Conservation (phyloP, 371 early-diverging fungal genomes). For the Mycotypha africana region DNA sequence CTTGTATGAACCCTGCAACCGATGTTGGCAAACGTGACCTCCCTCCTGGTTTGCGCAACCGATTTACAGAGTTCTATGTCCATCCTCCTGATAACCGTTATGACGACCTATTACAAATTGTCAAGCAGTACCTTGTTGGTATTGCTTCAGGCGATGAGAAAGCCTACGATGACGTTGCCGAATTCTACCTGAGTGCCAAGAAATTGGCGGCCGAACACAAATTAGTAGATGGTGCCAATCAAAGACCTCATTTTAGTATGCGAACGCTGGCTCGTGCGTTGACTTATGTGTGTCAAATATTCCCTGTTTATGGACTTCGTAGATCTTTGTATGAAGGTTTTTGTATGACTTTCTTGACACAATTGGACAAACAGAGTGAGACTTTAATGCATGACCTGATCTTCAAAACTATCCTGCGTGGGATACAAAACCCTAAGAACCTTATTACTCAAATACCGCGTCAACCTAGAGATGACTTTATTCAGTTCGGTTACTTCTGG, state of each 20-base stretch:
- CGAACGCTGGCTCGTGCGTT: constrained; percentile 92
- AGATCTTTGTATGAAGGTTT: constrained; percentile 91
- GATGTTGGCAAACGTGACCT: constrained; percentile 98
- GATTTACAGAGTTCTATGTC: constrained; percentile 95
- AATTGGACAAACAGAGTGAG: constrained; percentile 75
- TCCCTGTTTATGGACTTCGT: constrained; percentile 68
- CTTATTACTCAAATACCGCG: constrained; percentile 65
- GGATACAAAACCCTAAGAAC: constrained; percentile 55
- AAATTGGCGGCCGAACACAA: constrained; percentile 61
- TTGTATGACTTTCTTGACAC: constrained; percentile 94
- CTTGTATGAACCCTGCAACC: constrained; percentile 99
- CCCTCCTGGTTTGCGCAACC: constrained; percentile 85
- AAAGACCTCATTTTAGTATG: constrained; percentile 90
- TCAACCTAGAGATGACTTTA: constrained; percentile 56
- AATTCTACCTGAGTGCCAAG: constrained; percentile 84
- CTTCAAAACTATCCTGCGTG: constrained; percentile 56
- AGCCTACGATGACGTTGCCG: constrained; percentile 69
- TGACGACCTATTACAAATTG: constrained; percentile 82
- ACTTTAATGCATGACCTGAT: constrained; percentile 55
- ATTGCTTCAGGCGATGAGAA: constrained; percentile 58
- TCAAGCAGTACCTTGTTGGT: constrained; percentile 68
- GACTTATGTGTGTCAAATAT: constrained; percentile 73
- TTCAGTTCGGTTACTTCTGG: constrained; percentile 87
- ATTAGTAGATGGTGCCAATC: constrained; percentile 88
- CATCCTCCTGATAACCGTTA: constrained; percentile 82